These are phyloP conservation scores for Ogataea zsoltii DNA, from an alignment of 805 yeast genomes.

Conservation along the genomic window DNA sequence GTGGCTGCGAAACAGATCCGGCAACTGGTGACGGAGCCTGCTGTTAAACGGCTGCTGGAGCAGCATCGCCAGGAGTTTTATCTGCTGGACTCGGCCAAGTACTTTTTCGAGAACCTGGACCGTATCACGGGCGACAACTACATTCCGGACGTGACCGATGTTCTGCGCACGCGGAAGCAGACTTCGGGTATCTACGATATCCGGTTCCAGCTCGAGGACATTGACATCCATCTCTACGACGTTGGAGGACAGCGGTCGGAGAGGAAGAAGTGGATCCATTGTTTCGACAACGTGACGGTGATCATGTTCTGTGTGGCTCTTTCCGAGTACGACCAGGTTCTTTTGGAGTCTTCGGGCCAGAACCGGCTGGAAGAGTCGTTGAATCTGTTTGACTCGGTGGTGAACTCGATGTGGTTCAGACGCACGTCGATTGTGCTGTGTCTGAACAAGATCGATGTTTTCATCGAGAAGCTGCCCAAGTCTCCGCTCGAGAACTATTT, in stretches of 20 bases:
- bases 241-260: slow-evolving; percentile 97
- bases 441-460: slow-evolving; percentile 86
- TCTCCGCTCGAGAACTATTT: slow-evolving; percentile 82
- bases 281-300: slow-evolving; percentile 89
- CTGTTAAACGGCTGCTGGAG: slow-evolving; percentile 57
- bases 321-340: slow-evolving; percentile 85
- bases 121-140: slow-evolving; percentile 63
- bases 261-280: slow-evolving; percentile 95
- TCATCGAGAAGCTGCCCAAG: slow-evolving; percentile 78
- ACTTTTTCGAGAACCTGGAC: slow-evolving; percentile 67
- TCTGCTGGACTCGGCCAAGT: slow-evolving; percentile 80
- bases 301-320: slow-evolving; percentile 90
- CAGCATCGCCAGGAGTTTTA: slow-evolving; percentile 70
- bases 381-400: slow-evolving; percentile 84
- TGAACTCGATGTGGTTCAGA: slow-evolving; percentile 90
- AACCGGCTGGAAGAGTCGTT: slow-evolving; percentile 81
- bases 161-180: slow-evolving; percentile 83
- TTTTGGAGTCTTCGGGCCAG: slow-evolving; percentile 73
- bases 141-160: slow-evolving; percentile 73
- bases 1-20: slow-evolving; percentile 49
- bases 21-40: slow-evolving; percentile 55
- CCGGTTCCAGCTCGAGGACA: slow-evolving; percentile 69
- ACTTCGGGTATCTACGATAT: slow-evolving; percentile 92
- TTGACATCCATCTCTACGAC: slow-evolving; percentile 68
- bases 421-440: slow-evolving; percentile 84